Evolutionary conservation across 106 monocot genomes (phyloP).

Genomic region (Acorus gramineus): DNA sequence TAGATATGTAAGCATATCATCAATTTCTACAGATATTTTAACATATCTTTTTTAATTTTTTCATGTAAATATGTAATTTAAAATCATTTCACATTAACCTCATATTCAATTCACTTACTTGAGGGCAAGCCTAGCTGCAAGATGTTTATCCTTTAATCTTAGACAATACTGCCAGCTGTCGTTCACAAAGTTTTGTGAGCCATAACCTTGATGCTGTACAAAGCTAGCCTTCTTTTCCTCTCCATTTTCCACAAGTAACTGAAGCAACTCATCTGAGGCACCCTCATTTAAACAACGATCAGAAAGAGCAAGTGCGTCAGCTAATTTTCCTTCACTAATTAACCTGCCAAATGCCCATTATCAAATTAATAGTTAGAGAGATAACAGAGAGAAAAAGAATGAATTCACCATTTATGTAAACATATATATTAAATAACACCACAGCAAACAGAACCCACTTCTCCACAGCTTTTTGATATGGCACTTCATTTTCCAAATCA

Average conservation of each 20-base stretch:
- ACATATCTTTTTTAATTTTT: too few relatives aligned
- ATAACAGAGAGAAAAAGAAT: too few relatives aligned
- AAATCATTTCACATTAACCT: neutral
- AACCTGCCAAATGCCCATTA: conserved; percentile 36
- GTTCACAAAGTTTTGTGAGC: conserved; percentile 28
- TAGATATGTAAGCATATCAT: too few relatives aligned
- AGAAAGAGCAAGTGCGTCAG: conserved; percentile 92
- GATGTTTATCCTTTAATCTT: conserved; percentile 74
- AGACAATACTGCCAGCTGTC: conserved; percentile 85
- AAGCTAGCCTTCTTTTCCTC: conserved; percentile 31
- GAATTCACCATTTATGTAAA: too few relatives aligned
- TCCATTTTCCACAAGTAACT: conserved; percentile 62
- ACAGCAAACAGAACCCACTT: conserved; percentile 29
- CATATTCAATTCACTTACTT: conserved; percentile 42
- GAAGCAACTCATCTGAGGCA: conserved; percentile 82
- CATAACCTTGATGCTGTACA: conserved; percentile 30
- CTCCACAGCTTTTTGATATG: conserved; percentile 75
- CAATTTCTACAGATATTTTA: too few relatives aligned
- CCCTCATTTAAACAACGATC: conserved; percentile 82
- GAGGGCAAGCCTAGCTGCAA: conserved; percentile 81
- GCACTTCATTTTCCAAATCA: conserved; percentile 89
- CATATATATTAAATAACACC: neutral
- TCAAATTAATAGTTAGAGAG: too few relatives aligned
- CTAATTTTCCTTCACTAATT: conserved; percentile 75
- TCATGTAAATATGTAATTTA: neutral